Base-by-base conservation (phyloP, 2,329 filamentous ascomycete genomes). In the Beauveria pseudobassiana region DNA sequence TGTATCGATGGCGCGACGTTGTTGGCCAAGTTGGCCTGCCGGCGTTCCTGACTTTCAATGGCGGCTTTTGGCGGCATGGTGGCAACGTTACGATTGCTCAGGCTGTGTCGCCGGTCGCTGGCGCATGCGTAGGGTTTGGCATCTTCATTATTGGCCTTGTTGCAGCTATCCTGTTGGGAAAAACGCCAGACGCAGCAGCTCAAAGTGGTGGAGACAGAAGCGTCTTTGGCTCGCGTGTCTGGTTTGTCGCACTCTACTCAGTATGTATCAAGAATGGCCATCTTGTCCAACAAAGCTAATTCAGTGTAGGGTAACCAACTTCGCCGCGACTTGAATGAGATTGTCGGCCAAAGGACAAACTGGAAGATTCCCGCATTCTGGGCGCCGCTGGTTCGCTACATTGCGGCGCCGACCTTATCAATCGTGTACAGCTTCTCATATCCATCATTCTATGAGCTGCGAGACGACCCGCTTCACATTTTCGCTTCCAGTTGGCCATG, bases 161-260 rank as follows among this genome's bases (percentile, higher is more conserved):
- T n/a, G 63, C 69, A 4, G 73, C 80, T 3, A 64, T 76, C 6
- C 16, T 75, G 3, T 65, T 81, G n/a, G 73, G 75, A 6, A 77
- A 73, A 57, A 76, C 72, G 0, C 80, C 82, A 0, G 71, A 75
- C 51, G 67, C 70, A 1, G 66, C 66, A 5, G 77, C 78, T 0
- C 79, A 0, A 70, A 70, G 1, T 76, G 79, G 64, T 82, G 77
- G 70, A 71, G n/a, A 70, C 3, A 67, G 66, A 6, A 80, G 75
- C 43, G 62, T 65, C 0, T 68, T 76, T 26, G 42, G 75, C 1
- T 69, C 71, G 43, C 75, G 74, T 1, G 76, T 83, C 51, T 85
- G 81, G 79, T 85, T 78, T 63, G 66, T 84, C 40, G 72, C 74
- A 0, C 82, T 83, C 64, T 85, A 85, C 70, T 85, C 82, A n/a